Conservation (phyloP, 2,329 filamentous ascomycete genomes). For the Pezicula radicicola region DNA sequence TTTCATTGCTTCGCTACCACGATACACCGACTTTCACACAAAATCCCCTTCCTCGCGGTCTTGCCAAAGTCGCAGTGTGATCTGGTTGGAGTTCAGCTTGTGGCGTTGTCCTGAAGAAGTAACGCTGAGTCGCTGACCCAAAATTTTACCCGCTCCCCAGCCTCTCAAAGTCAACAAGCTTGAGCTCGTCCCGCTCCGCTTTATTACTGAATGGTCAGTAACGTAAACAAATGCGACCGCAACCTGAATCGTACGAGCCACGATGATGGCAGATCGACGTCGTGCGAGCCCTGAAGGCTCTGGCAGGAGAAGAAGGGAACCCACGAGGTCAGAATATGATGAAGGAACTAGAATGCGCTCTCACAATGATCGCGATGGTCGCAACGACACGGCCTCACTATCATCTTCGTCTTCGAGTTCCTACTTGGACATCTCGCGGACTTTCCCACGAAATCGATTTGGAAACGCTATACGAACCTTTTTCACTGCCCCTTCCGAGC, state of each 20-base stretch:
- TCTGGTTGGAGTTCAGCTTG: background rate
- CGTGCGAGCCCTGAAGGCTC: slow-evolving; percentile 20
- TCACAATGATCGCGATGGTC: background rate
- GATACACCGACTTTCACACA: background rate
- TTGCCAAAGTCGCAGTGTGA: background rate
- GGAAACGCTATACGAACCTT: slow-evolving; percentile 53
- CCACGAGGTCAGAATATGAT: slow-evolving; percentile 10
- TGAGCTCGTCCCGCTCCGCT: slow-evolving; percentile 1
- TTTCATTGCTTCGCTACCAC: background rate
- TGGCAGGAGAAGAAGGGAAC: slow-evolving; percentile 13
- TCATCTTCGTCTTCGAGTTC: slow-evolving; percentile 37
- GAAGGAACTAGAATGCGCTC: slow-evolving; percentile 17
- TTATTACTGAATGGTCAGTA: background rate
- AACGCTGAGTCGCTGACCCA: background rate
- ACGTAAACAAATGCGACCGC: slow-evolving; percentile 3
- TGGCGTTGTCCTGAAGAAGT: background rate
- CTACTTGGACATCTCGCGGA: slow-evolving; percentile 63
- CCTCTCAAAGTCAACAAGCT: background rate
- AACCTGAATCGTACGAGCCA: background rate
- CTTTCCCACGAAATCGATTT: slow-evolving; percentile 42
- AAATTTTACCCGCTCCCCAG: too few relatives aligned
- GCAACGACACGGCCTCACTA: slow-evolving; percentile 4
- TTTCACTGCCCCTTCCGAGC: slow-evolving; percentile 58
- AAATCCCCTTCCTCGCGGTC: background rate
- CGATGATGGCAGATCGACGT: slow-evolving; percentile 24